Base-by-base conservation (phyloP, 139 green algal species). In the Picocystis salinarum region DNA sequence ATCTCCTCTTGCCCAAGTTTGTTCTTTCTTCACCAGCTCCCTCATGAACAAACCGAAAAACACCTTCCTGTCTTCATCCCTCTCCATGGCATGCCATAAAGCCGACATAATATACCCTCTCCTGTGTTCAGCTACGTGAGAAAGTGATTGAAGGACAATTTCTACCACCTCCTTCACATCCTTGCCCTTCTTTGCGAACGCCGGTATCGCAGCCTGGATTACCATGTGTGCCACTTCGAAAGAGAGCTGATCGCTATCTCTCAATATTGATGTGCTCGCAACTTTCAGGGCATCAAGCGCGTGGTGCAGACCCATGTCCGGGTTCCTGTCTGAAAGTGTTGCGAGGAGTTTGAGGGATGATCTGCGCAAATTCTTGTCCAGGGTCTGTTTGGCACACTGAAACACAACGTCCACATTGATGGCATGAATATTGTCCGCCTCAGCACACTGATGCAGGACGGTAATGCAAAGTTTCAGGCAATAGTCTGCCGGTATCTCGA, bases 341-440 rank as follows among this genome's bases (percentile, higher is more conserved):
- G 33, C 36, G 34, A 87, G 36, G 57, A 88, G 60, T 40, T 41
- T 40, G 49, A 90, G 61, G 19, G 76, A 67, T 0, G 65, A 65
- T 27, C 76, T 79, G 28, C 76, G 60, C 27, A 73, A 58, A 2
- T 58, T 57, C n/a, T 48, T 53, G 41, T 82, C 71, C 2, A 69
- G 62, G 0, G 69, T 70, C 37, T 49, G 40, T 36, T 53, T 34
- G 2, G 71, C 69, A 13, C 51, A 55, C 0, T 23, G 24, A 48
- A 85, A 59, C 15, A 74, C 68, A 34, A 87, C 54, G 23, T 15
- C 6, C 13, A 15, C 31, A 15, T 15, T 37, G 13, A 37, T 37
- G 31, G 13, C 31, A 13, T 37, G 13, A 19, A 15, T 15, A 15
- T 15, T 15, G 31, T 15, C 31, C 31, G 13, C 15, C 13, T 15